Evolutionary conservation across 257 asterid species (phyloP), one percentile per base, ranked within the genome.

Genomic region (Mentha longifolia): DNA sequence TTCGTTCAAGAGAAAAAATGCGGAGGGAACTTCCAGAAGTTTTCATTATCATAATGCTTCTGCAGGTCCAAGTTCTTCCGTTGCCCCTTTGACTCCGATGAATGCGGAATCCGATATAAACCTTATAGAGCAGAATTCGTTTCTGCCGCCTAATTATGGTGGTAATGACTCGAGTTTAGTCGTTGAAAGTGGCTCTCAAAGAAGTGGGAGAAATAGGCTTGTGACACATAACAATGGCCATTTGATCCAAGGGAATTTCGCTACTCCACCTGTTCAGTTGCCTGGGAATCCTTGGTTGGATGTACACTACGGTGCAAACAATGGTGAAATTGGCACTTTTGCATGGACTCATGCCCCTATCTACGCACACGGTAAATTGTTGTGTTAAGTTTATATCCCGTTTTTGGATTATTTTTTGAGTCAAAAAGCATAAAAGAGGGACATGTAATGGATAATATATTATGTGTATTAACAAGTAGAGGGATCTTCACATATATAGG

Each of bases 281-380:
- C 89, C 89, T 15, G 86, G 87, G 17, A 74, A 82, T 76, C 88
- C 91, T 69, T 86, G 95, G 95, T 55, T 89, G 80, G 92, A 83
- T 68, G 50, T 83, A 82, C 90, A 82, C 50, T 76, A 74, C 35
- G 79, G 83, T 37, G 72, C 82, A 45, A 85, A 79, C 69, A 74
- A 67, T 66, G 78, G 96, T 63, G 96, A 86, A 31, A 19, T 70
- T 69, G 85, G 82, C 76, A 41, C 78, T 67, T 79, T 74, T 58
- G 63, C 84, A 4, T 88, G 98, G 98, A 67, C 83, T n/a, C 96
- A 78, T 59, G 81, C 95, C 63, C 85, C 88, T 72, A 50, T 77
- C 5, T 84, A 71, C 51, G 28, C 81, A 35, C 86, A 76, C 39
- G 92, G 97, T 89, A 89, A 35, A 76, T 55, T 65, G 25, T 71